phyloP scores from a whole-genome alignment of 345 rosid species.

The Punica granatum region DNA sequence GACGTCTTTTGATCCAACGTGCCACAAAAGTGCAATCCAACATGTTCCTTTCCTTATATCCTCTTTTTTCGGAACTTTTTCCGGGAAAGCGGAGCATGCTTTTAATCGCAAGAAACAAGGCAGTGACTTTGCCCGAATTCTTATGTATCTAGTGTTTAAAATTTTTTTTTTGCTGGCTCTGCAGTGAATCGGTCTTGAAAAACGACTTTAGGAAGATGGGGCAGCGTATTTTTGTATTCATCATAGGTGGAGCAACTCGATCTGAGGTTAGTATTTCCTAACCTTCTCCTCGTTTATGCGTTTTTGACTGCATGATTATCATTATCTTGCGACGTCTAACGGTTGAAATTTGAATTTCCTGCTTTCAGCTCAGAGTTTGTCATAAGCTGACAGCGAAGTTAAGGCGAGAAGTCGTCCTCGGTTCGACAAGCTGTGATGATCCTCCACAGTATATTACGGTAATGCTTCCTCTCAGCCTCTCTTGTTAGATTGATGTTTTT shows the following conservation, averaged over 20 bases:
- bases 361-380: constrained; percentile 70
- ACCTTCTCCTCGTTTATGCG: not conserved
- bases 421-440: constrained; percentile 72
- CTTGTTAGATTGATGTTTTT: not conserved
- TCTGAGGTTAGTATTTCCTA: constrained; percentile 58
- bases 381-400: constrained; percentile 80
- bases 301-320: constrained; percentile 1
- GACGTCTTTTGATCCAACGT: not conserved
- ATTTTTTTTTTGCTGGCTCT: not conserved
- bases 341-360: not conserved
- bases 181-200: constrained; percentile 61
- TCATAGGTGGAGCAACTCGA: constrained; percentile 92
- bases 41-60: not conserved
- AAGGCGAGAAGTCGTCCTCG: constrained; percentile 81
- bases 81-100: no score
- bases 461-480: constrained; percentile 6
- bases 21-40: not conserved
- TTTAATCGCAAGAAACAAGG: no score
- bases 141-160: not conserved
- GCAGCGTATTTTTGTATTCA: constrained; percentile 73
- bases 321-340: not conserved
- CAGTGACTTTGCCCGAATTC: no score
- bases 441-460: constrained; percentile 76
- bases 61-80: no score
- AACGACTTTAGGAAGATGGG: constrained; percentile 75